These are phyloP conservation scores for Malassezia furfur DNA, from an alignment of 1,284 basidiomycete genomes.

Conservation along the genomic window DNA sequence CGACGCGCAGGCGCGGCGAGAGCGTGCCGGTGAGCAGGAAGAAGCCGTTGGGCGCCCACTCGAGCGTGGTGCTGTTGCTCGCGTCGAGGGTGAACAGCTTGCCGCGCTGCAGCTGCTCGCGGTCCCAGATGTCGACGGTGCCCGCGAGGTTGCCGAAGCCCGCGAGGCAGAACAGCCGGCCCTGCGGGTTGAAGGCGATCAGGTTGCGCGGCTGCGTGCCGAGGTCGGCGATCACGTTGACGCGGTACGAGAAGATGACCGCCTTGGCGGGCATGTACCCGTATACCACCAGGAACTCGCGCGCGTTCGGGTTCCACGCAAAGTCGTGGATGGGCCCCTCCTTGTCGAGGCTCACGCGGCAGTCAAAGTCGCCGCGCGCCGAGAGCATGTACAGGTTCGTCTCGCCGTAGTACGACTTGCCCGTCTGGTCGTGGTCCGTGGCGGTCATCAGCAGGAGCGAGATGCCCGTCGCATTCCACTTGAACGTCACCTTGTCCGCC, in stretches of 20 bases:
- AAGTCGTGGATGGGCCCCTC: slow-evolving; percentile 97
- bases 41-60: slow-evolving; percentile 89
- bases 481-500: slow-evolving; percentile 83
- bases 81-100: slow-evolving; percentile 82
- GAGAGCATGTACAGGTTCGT: slow-evolving; percentile 87
- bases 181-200: slow-evolving; percentile 88
- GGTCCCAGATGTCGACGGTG: slow-evolving; percentile 82
- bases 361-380: slow-evolving; percentile 91
- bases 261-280: slow-evolving; percentile 95
- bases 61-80: slow-evolving; percentile 82
- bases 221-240: slow-evolving; percentile 79
- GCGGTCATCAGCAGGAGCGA: slow-evolving; percentile 70
- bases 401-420: slow-evolving; percentile 97
- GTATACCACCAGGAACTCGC: slow-evolving; percentile 91
- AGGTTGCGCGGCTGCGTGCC: slow-evolving; percentile 81
- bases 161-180: slow-evolving; percentile 73
- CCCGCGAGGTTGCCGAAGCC: slow-evolving; percentile 95
- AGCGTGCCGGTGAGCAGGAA: slow-evolving; percentile 88
- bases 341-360: slow-evolving; percentile 82
- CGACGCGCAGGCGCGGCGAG: slow-evolving; percentile 83
- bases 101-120: slow-evolving; percentile 60
- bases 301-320: slow-evolving; percentile 81
- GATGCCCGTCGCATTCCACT: slow-evolving; percentile 85
- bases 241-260: slow-evolving; percentile 80
- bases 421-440: slow-evolving; percentile 91